Conservation (phyloP, 345 rosid species). For the Populus pruinosa region DNA sequence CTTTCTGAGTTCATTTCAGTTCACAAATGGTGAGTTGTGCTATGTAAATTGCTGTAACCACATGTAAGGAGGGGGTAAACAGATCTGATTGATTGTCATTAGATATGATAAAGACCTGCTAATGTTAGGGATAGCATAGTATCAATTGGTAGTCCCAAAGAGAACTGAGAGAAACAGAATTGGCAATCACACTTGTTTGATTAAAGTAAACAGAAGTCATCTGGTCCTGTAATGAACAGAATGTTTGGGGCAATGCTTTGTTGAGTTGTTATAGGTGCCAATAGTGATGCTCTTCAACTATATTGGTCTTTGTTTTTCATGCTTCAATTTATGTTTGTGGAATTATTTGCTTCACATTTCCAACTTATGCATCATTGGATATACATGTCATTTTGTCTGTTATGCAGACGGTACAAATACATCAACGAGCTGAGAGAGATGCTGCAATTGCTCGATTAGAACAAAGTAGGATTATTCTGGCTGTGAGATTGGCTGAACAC, state of each 20-base stretch:
- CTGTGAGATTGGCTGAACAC: constrained; percentile 79
- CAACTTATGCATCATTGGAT: background rate
- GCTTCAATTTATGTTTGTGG: background rate
- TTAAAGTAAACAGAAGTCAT: background rate
- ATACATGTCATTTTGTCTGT: constrained; percentile 1
- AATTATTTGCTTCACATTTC: background rate
- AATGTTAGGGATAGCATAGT: background rate
- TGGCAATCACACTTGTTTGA: background rate
- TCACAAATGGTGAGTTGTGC: background rate
- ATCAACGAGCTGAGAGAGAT: constrained; percentile 88
- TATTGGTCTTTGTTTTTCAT: background rate
- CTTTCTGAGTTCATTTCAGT: background rate
- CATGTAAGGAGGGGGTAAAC: background rate
- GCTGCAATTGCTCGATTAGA: constrained; percentile 80
- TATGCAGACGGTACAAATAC: constrained; percentile 67
- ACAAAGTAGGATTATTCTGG: constrained; percentile 86
- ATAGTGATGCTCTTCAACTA: background rate
- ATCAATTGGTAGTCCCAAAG: background rate
- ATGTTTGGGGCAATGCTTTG: background rate
- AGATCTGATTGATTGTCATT: background rate
- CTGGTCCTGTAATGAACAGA: background rate
- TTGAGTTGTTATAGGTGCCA: background rate
- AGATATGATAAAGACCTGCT: background rate
- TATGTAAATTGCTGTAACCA: no score
- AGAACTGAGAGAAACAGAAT: background rate